These are phyloP conservation scores for Trichoderma atrobrunneum DNA, from an alignment of 2,329 filamentous ascomycete species.

Conservation along the genomic window DNA sequence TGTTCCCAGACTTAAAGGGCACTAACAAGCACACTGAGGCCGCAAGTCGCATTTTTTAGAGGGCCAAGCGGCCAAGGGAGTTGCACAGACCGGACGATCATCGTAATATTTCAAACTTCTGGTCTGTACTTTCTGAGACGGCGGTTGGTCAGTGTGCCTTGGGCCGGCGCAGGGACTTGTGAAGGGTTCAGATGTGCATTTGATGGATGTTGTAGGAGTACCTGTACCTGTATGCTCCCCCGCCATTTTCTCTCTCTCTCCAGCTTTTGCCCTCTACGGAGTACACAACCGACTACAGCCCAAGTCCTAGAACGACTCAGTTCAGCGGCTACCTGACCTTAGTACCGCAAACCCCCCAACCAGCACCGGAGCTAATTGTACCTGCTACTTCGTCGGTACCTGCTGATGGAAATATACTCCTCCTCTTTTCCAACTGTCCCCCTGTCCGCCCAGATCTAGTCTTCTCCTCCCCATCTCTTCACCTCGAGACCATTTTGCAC, in stretches of 20 bases:
- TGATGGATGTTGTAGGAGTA: not conserved
- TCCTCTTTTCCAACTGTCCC: not conserved
- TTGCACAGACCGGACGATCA: not conserved
- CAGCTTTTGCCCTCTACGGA: not conserved
- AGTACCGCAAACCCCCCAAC: not conserved
- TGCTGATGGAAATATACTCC: not conserved
- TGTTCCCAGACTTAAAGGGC: not conserved
- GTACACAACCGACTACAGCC: not conserved
- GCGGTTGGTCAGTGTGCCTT: not conserved
- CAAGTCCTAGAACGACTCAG: not conserved
- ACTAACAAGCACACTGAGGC: not conserved
- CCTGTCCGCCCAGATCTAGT: slow-evolving; percentile 10
- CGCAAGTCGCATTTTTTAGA: not conserved
- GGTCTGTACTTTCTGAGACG: not conserved
- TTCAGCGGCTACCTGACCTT: not conserved
- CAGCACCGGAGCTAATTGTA: not conserved
- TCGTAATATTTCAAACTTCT: not conserved
- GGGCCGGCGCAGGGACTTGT: not conserved
- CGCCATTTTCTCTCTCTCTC: not conserved
- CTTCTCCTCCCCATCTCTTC: slow-evolving; percentile 8
- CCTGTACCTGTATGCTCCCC: not conserved
- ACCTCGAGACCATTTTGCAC: slow-evolving; percentile 7
- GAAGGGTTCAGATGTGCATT: not conserved
- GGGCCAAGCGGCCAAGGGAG: not conserved
- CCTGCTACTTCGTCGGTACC: not conserved